Conservation (phyloP, 345 rosid genomes). For the Sisymbrium irio region DNA sequence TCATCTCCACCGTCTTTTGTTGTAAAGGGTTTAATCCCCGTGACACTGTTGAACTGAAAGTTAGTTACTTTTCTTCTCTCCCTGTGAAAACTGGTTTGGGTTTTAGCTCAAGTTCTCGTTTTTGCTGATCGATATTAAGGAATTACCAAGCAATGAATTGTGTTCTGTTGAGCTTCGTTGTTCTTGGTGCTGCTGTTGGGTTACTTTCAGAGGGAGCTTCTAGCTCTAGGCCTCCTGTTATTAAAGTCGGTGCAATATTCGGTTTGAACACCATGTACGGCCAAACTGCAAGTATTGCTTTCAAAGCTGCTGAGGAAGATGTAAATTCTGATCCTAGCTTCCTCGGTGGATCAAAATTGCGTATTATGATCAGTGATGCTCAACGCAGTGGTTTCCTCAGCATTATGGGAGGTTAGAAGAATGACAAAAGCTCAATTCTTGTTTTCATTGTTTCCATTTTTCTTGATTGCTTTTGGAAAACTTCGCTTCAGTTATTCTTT, state of each 20-base stretch:
- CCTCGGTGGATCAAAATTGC: constrained; percentile 60
- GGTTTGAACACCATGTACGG: constrained; percentile 49
- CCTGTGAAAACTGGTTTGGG: neutral
- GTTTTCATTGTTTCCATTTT: neutral
- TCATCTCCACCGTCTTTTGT: constrained; percentile 6
- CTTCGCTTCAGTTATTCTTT: neutral
- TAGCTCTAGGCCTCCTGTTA: constrained; percentile 37
- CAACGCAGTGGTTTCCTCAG: constrained; percentile 69
- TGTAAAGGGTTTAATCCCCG: neutral
- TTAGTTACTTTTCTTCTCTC: constrained; percentile 21
- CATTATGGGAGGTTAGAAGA: constrained; percentile 59
- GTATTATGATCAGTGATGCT: constrained; percentile 51
- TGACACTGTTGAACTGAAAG: constrained; percentile 27
- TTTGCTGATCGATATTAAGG: constrained; percentile 1
- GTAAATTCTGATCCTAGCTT: constrained; percentile 65
- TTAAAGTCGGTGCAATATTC: constrained; percentile 70
- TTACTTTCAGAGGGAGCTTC: constrained; percentile 42
- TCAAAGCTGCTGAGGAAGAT: constrained; percentile 69
- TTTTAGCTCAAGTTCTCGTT: neutral
- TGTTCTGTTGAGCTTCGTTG: constrained; percentile 39
- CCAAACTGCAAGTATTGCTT: constrained; percentile 53
- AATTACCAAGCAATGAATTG: constrained; percentile 42
- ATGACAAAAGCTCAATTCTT: neutral
- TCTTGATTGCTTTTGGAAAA: neutral
- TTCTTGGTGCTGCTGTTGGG: constrained; percentile 32